Evolutionary conservation across 805 yeast species (phyloP).

Genomic region (Cyberlindnera veronae): DNA sequence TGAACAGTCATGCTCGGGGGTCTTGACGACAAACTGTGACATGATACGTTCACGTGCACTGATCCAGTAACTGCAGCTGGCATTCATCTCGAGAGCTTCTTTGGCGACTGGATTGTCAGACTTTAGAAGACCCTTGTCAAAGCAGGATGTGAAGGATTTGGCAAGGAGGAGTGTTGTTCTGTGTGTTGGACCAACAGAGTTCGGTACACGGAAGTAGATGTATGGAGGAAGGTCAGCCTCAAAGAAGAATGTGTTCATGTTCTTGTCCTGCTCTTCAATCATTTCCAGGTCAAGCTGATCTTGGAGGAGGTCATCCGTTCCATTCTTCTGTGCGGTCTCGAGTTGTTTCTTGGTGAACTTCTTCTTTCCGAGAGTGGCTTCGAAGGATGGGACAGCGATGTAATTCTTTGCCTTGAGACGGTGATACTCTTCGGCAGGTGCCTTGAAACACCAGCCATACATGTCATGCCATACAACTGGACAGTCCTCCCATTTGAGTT

Average conservation of each 20-base stretch:
- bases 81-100: conserved; percentile 73
- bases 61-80: conserved; percentile 88
- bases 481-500: conserved; percentile 78
- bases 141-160: conserved; percentile 65
- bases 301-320: background rate
- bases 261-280: conserved; percentile 4
- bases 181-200: conserved; percentile 73
- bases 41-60: conserved; percentile 81
- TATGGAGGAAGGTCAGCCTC: conserved; percentile 13
- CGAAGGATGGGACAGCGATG: conserved; percentile 15
- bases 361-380: conserved; percentile 12
- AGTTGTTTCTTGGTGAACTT: conserved; percentile 9
- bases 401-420: conserved; percentile 36
- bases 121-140: conserved; percentile 68
- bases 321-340: conserved; percentile 8
- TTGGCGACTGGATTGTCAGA: conserved; percentile 72
- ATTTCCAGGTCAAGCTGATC: conserved; percentile 6
- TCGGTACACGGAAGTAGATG: conserved; percentile 71
- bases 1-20: conserved; percentile 25
- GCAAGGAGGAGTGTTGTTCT: conserved; percentile 77
- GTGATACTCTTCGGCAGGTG: conserved; percentile 32
- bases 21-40: conserved; percentile 76
- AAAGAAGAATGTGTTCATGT: conserved; percentile 3
- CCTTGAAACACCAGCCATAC: conserved; percentile 88
- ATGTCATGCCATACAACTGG: conserved; percentile 79